Evolutionary conservation across 176 grass and related monocot genomes (phyloP).

Genomic region (Bromus sterilis): DNA sequence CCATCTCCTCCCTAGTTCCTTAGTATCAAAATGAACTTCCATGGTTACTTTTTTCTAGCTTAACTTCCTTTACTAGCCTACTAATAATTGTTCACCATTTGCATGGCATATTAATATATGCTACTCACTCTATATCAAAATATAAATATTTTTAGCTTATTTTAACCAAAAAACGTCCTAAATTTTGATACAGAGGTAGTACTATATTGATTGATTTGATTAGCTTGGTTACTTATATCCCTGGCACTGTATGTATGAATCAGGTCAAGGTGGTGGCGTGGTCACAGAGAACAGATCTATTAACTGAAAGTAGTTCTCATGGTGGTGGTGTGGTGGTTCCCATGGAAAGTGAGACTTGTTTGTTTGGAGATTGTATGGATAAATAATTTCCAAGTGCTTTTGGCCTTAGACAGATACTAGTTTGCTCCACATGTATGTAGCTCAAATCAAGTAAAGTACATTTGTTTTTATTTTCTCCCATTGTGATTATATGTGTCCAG

Average conservation of each 20-base stretch:
- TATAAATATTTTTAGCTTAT: no score
- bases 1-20: neutral
- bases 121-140: no score
- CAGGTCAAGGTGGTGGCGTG: conserved; percentile 85
- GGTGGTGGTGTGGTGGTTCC: neutral
- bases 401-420: neutral
- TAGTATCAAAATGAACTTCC: no score
- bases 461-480: neutral
- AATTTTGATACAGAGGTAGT: no score
- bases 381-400: neutral
- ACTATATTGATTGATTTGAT: neutral
- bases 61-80: neutral
- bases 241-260: neutral
- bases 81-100: neutral
- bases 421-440: neutral
- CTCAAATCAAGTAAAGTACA: neutral
- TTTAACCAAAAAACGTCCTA: no score
- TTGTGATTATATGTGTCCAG: no score
- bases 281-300: conserved; percentile 60
- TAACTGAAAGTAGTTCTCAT: neutral
- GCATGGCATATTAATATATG: neutral
- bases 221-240: neutral
- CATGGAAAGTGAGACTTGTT: neutral
- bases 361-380: neutral
- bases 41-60: neutral